phyloP scores from a whole-genome alignment of 1,284 basidiomycete species.

The Chondrostereum purpureum region DNA sequence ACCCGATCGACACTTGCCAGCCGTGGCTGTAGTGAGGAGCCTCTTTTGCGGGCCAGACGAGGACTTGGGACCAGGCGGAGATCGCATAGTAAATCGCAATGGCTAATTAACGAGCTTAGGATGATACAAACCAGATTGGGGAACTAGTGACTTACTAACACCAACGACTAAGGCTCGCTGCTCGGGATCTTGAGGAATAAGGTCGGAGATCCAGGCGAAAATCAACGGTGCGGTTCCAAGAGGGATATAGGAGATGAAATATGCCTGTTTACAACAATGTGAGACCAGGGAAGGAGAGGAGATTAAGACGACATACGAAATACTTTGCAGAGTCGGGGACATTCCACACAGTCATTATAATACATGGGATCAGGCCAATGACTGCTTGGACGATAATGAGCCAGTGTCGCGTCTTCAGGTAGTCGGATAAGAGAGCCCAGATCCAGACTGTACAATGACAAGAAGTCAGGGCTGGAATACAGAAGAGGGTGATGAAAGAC shows the following conservation, averaged over 20 bases:
- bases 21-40: slow-evolving; percentile 11
- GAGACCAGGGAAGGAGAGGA: neutral
- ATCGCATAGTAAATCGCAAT: slow-evolving; percentile 14
- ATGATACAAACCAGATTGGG: neutral
- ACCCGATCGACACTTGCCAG: slow-evolving; percentile 12
- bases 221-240: slow-evolving; percentile 14
- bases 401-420: slow-evolving; percentile 11
- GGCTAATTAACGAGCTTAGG: neutral
- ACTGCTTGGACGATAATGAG: slow-evolving; percentile 13
- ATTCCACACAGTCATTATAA: slow-evolving; percentile 14
- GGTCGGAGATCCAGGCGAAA: slow-evolving; percentile 13
- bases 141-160: slow-evolving; percentile 2
- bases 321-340: slow-evolving; percentile 14
- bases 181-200: slow-evolving; percentile 15
- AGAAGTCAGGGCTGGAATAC: neutral
- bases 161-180: slow-evolving; percentile 14
- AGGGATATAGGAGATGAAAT: slow-evolving; percentile 13
- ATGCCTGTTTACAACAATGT: slow-evolving; percentile 6
- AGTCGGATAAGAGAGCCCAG: slow-evolving; percentile 12
- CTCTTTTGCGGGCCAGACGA: slow-evolving; percentile 12
- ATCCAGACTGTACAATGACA: slow-evolving; percentile 11
- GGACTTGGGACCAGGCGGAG: slow-evolving; percentile 13
- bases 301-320: slow-evolving; percentile 8
- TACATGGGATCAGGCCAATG: slow-evolving; percentile 14
- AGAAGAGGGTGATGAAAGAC: neutral